These are phyloP conservation scores for Rubroboletus satanas DNA, from an alignment of 768 basidiomycete species.

Conservation along the genomic window DNA sequence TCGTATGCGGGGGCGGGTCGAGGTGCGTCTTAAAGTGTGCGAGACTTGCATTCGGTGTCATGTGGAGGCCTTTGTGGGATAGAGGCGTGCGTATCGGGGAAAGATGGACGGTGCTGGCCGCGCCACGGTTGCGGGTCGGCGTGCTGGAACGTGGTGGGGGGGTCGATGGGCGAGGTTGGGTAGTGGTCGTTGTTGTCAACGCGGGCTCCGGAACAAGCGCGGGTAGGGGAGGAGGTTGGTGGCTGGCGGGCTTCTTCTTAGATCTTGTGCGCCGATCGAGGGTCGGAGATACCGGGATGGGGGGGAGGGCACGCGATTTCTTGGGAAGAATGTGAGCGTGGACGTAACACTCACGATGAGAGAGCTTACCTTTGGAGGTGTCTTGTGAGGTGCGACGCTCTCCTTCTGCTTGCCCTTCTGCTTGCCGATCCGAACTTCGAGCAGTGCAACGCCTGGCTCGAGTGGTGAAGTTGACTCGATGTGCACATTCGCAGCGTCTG, in stretches of 20 bases:
- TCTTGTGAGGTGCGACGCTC: slow-evolving; percentile 14
- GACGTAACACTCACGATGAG: background rate
- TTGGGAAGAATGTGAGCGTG: slow-evolving; percentile 15
- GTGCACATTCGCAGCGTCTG: slow-evolving; percentile 12
- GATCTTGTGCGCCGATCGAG: slow-evolving; percentile 32
- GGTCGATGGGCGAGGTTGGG: slow-evolving; percentile 22
- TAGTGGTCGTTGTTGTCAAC: slow-evolving; percentile 8
- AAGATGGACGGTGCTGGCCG: slow-evolving; percentile 36
- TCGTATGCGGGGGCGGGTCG: slow-evolving; percentile 52
- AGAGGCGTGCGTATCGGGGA: slow-evolving; percentile 65
- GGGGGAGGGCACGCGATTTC: slow-evolving; percentile 38
- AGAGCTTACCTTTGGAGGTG: slow-evolving; percentile 27
- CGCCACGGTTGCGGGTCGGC: slow-evolving; percentile 31
- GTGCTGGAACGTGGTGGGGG: slow-evolving; percentile 41
- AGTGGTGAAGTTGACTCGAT: slow-evolving; percentile 19
- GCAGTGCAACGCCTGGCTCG: slow-evolving; percentile 4
- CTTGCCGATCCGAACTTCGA: slow-evolving; percentile 11
- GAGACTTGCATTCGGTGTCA: slow-evolving; percentile 64
- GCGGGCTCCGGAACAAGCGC: slow-evolving; percentile 28
- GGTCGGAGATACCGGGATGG: slow-evolving; percentile 47
- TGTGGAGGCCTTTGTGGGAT: slow-evolving; percentile 64
- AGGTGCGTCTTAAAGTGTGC: slow-evolving; percentile 66
- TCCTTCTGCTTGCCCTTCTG: slow-evolving; percentile 20
- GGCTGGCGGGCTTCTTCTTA: slow-evolving; percentile 19
- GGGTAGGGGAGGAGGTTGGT: slow-evolving; percentile 17